Evolutionary conservation across 345 rosid genomes (phyloP).

Genomic region (Linum trigynum): DNA sequence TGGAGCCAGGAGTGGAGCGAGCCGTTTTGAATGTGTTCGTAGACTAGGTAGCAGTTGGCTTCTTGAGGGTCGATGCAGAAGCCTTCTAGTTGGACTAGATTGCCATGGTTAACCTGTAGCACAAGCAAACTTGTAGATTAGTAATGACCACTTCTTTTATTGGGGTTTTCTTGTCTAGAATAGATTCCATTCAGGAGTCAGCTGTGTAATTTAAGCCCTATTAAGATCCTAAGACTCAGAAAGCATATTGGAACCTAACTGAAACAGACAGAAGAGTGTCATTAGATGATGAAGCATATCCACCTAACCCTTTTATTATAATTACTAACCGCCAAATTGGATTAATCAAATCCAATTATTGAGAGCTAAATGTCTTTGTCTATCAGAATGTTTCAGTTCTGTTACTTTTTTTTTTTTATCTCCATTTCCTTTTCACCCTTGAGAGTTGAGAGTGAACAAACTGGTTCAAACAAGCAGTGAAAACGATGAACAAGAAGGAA

Average conservation of each 20-base stretch:
- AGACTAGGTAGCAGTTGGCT: slow-evolving; percentile 49
- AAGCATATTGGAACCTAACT: neutral
- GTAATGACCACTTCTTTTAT: neutral
- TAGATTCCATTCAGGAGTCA: neutral
- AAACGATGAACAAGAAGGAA: neutral
- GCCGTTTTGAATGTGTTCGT: slow-evolving; percentile 49
- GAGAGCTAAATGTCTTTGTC: neutral
- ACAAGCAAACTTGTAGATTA: neutral
- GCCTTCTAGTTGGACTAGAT: slow-evolving; percentile 61
- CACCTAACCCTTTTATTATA: neutral
- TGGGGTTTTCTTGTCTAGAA: too few species aligned
- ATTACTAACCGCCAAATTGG: neutral
- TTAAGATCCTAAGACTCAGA: too few species aligned
- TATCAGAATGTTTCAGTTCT: neutral
- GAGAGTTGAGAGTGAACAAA: neutral
- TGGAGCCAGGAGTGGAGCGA: slow-evolving; percentile 56
- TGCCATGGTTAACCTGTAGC: slow-evolving; percentile 63
- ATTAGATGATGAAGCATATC: neutral
- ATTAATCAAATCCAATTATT: neutral
- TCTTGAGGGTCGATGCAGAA: slow-evolving; percentile 54
- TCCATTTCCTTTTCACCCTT: neutral
- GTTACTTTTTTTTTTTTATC: neutral
- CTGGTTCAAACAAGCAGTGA: neutral
- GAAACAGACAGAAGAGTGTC: neutral
- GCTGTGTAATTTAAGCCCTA: neutral